Percentiles rank a stretch among this genome's conserved stretches.
Evolutionary conservation across 768 basidiomycete species (phyloP).

Genomic region (Phanerodontia chrysosporium): DNA sequence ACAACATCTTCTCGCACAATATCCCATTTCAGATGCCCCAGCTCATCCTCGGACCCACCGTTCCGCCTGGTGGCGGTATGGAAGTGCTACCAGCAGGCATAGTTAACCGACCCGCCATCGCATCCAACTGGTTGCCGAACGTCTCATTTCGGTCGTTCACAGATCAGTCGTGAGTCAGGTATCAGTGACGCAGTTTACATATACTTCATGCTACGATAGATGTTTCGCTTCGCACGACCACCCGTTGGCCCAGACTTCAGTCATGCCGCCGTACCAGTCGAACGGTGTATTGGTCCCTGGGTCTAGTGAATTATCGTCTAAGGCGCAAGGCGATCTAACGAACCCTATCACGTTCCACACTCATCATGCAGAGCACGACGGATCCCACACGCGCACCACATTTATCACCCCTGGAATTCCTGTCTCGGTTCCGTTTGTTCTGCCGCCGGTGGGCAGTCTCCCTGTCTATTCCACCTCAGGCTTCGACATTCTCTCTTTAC

Average conservation of each 20-base stretch:
- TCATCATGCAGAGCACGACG: no score
- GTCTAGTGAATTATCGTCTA: background rate
- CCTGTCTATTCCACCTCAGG: conserved; percentile 88
- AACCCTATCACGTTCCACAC: no score
- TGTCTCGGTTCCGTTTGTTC: conserved; percentile 16
- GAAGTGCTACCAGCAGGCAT: conserved; percentile 59
- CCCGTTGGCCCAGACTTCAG: background rate
- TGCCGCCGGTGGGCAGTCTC: conserved; percentile 28
- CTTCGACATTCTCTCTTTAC: conserved; percentile 82
- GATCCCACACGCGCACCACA: background rate
- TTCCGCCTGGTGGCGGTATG: conserved; percentile 70
- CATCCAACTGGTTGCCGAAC: conserved; percentile 49
- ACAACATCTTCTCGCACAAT: conserved; percentile 21
- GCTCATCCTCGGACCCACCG: conserved; percentile 59
- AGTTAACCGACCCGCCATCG: conserved; percentile 23
- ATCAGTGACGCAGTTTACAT: background rate
- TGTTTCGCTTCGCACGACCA: background rate
- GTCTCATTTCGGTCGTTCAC: conserved; percentile 3
- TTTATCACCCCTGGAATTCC: background rate
- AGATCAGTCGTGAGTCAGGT: conserved; percentile 13
- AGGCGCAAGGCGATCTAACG: no score
- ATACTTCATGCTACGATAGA: background rate
- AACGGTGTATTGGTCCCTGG: background rate
- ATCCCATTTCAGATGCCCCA: conserved; percentile 61
- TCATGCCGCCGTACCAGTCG: background rate